Evolutionary conservation across 2,329 filamentous ascomycete species (phyloP), one percentile per base, ranked within the genome.

Genomic region (Penicillium paneum): DNA sequence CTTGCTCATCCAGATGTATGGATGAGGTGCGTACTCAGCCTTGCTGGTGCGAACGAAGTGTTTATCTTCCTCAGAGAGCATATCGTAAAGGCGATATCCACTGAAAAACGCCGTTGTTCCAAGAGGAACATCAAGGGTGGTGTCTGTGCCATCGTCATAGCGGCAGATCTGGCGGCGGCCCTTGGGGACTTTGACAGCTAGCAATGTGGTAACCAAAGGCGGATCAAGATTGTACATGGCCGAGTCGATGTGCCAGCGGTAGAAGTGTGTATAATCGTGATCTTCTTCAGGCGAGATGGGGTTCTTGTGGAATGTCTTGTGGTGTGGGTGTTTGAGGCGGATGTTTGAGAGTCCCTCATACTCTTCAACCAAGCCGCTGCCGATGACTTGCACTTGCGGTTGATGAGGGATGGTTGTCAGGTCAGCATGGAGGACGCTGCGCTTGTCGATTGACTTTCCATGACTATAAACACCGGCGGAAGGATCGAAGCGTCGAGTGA

Each of bases 171-270:
- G 86, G n/a, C 76, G 76, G 31, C 85, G 78, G 6, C 85, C 86
- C 21, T 78, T 76, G 0, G 88, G 88, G 0, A 91, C 87, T 36
- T 79, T 78, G 19, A 90, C 88, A 0, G 88, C 88, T 52, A 91
- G 79, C 34, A 91, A 78, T 1, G 84, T 84, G 0, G 88, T 91
- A 4, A 85, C 88, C 19, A 84, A 79, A 2, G 88, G 87, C 2
- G 88, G 87, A 15, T 88, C 83, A 6, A 90, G 80, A 19, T 82
- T 86, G 67, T 90, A 91, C 11, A 91, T 76, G 2, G 88, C 88
- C 5, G 88, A 88, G 63, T 91, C 88, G 49, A 91, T 90, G 70
- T 91, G 88, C 88, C 88, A 91, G 55, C 88, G 78, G 73, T 89
- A 90, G 74, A 90, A 84, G 15, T 81, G 73, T 1, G 81, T 83